Conservation (phyloP, 2,329 filamentous ascomycete genomes). For the Nemania bipapillata region DNA sequence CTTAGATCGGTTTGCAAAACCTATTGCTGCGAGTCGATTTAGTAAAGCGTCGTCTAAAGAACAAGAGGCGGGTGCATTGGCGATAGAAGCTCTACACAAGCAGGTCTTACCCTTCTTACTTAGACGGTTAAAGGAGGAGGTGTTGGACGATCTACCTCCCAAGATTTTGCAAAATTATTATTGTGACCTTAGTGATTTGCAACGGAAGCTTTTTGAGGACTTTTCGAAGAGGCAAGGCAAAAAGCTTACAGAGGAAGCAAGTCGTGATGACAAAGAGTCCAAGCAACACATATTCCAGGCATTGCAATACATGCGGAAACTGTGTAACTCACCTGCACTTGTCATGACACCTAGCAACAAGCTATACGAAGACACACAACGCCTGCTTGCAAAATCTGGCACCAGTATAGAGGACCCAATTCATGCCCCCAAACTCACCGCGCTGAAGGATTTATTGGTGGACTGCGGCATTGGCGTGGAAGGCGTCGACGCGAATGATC, state of each 20-base stretch:
- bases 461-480: conserved; percentile 95
- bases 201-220: conserved; percentile 94
- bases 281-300: conserved; percentile 99
- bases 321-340: conserved; percentile 96
- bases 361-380: conserved; percentile 88
- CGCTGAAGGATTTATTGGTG: conserved; percentile 90
- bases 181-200: conserved; percentile 94
- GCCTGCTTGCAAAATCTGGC: conserved; percentile 78
- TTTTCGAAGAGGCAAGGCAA: conserved; percentile 94
- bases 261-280: conserved; percentile 85
- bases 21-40: conserved; percentile 91
- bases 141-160: conserved; percentile 92
- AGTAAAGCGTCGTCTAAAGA: conserved; percentile 98
- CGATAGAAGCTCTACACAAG: conserved; percentile 98
- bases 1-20: conserved; percentile 91
- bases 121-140: conserved; percentile 95
- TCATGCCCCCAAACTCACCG: conserved; percentile 92
- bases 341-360: conserved; percentile 95
- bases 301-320: conserved; percentile 98
- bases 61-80: conserved; percentile 93
- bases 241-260: conserved; percentile 84
- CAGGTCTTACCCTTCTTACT: conserved; percentile 96
- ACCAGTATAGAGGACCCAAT: conserved; percentile 84
- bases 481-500: conserved; percentile 67
- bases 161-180: conserved; percentile 99